Conservation (phyloP, 169 alveolate genomes). For the Plasmodium cynomolgi region DNA sequence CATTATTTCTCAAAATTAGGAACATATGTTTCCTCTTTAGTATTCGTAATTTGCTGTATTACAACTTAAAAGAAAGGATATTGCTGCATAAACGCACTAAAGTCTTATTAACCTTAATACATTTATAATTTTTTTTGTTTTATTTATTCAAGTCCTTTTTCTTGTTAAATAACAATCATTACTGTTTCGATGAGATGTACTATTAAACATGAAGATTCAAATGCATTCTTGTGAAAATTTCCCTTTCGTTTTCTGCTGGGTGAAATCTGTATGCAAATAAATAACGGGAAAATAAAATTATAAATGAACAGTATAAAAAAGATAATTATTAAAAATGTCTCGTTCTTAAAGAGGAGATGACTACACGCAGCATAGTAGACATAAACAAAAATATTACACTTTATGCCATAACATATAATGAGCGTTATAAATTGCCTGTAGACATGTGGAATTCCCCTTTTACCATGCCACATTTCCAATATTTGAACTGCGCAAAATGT, state of each 20-base stretch:
- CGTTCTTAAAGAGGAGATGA: neutral
- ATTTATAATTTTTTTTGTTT: neutral
- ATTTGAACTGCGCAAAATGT: neutral
- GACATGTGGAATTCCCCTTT: neutral
- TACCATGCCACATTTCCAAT: neutral
- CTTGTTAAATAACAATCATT: neutral
- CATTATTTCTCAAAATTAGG: neutral
- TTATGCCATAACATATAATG: neutral
- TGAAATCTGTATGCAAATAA: neutral
- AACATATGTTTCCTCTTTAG: conserved; percentile 1
- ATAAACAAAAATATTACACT: neutral
- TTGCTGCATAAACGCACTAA: neutral
- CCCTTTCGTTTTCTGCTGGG: neutral
- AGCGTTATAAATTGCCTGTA: neutral
- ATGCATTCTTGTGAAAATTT: neutral
- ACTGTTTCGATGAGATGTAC: neutral
- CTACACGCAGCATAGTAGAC: neutral
- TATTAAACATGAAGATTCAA: neutral
- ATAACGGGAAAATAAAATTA: neutral
- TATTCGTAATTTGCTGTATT: neutral
- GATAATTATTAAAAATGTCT: neutral
- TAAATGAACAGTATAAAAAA: neutral
- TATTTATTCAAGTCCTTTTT: neutral
- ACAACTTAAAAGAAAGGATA: neutral
- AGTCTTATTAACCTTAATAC: neutral